Conservation (phyloP, 305 asterid species). For the Fraxinus albicans region DNA sequence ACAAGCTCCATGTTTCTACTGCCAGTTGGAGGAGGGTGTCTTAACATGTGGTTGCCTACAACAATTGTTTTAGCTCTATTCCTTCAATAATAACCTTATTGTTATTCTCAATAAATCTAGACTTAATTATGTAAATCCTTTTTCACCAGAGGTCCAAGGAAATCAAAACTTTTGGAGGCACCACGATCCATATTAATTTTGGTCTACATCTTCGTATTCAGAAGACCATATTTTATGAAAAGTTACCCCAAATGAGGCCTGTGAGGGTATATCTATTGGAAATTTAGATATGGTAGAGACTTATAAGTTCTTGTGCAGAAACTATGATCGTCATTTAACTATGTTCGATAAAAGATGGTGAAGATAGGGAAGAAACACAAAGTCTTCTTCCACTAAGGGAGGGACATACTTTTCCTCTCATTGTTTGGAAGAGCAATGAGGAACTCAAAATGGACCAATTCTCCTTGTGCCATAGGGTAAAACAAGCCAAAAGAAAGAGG, state of each 20-base stretch:
- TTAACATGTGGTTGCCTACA: neutral
- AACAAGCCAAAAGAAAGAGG: neutral
- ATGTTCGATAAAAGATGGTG: neutral
- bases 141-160: neutral
- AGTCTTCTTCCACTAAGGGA: neutral
- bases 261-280: neutral
- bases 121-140: neutral
- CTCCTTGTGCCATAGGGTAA: neutral
- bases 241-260: neutral
- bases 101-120: neutral
- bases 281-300: neutral
- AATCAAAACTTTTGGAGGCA: neutral
- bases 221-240: neutral
- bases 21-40: neutral
- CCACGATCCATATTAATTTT: neutral
- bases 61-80: neutral
- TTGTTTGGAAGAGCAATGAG: neutral
- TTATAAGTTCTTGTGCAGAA: neutral
- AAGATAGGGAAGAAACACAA: neutral
- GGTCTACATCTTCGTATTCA: neutral
- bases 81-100: neutral
- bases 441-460: neutral
- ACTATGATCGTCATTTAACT: neutral
- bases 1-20: neutral
- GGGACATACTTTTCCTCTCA: neutral